Percentiles rank a stretch among this genome's conserved stretches.
phyloP scores from a whole-genome alignment of 2,329 filamentous ascomycete genomes.

The Leptodontidium sp. region DNA sequence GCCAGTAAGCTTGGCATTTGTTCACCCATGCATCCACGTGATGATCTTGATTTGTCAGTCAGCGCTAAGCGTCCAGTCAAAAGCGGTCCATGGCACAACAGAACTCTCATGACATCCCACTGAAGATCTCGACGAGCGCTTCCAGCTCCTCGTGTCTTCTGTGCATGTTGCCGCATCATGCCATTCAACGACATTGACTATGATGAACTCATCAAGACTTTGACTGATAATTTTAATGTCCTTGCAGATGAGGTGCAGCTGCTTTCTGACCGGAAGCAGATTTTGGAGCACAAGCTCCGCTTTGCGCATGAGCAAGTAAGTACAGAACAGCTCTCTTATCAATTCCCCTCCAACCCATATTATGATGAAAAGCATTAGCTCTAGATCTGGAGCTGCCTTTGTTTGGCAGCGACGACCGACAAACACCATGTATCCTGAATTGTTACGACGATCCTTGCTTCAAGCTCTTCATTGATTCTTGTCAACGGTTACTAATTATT shows the following conservation, averaged over 20 bases:
- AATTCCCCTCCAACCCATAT: conserved; percentile 12
- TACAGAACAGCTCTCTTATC: conserved; percentile 28
- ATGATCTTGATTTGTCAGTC: conserved; percentile 11
- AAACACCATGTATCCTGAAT: conserved; percentile 62
- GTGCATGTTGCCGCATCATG: conserved; percentile 37
- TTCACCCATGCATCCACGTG: neutral
- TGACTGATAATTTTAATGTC: conserved; percentile 70
- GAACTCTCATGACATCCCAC: conserved; percentile 1
- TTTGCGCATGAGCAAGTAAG: conserved; percentile 73
- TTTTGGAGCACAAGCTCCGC: conserved; percentile 71
- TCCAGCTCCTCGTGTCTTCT: conserved; percentile 15
- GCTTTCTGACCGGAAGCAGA: conserved; percentile 68
- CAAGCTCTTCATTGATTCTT: conserved; percentile 26
- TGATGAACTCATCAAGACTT: conserved; percentile 59
- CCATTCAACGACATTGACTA: conserved; percentile 43
- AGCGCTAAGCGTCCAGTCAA: conserved; percentile 14
- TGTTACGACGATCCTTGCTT: conserved; percentile 49
- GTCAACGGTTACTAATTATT: conserved; percentile 18
- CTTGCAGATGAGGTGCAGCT: conserved; percentile 71
- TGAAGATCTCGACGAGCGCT: conserved; percentile 21
- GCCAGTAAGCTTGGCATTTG: neutral
- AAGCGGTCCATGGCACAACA: neutral
- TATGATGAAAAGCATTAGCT: conserved; percentile 71
- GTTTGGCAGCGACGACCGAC: conserved; percentile 68
- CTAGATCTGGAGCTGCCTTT: conserved; percentile 79